Evolutionary conservation across 192 early-diverging fungal species (phyloP), one percentile per base, ranked within the genome.

Genomic region (Coemansia sp.): DNA sequence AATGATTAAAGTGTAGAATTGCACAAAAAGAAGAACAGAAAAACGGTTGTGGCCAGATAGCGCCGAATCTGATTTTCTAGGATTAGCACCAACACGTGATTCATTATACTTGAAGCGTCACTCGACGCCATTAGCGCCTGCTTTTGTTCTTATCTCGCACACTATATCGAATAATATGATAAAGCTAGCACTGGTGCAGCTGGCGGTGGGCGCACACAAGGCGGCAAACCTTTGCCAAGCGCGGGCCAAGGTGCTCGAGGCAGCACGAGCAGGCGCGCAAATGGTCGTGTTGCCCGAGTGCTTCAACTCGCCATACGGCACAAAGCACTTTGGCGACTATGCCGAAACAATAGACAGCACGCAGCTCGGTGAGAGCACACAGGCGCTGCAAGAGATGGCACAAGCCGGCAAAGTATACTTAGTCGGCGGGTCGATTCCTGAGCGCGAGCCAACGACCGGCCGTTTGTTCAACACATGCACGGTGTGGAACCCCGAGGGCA

Each of bases 301-400:
- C 82, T 99, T 99, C 86, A 99, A 99, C 78, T 94, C 91, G 14
- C 95, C 94, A 8, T 99, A 99, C 78, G 97, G 97, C 2, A 95
- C 92, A 12, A 64, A 86, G 25, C 89, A 87, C 84, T 99, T 99
- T 81, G 84, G 82, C n/a, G 71, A 93, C 22, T 96, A 97, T 67
- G 93, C 97, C 38, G 97, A 99, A 66, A 82, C 79, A 34, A 69
- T 96, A 22, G 73, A 85, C n/a, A 62, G 74, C 38, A 31, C 62
- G 2, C 17, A 56, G 11, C 66, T 65, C 3, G 90, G 93, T 53
- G 85, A 85, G 11, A 90, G 94, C 28, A 75, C 86, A 21, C 74
- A 69, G 11, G 90, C 90, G 20, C 79, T 99, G 14, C 87, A 91
- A 1, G 62, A 72, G 4, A 94, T 93, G 84, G 97, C 97, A n/a